These are phyloP conservation scores for Pseudozyma pruni DNA, from an alignment of 1,284 basidiomycete species.

Conservation along the genomic window DNA sequence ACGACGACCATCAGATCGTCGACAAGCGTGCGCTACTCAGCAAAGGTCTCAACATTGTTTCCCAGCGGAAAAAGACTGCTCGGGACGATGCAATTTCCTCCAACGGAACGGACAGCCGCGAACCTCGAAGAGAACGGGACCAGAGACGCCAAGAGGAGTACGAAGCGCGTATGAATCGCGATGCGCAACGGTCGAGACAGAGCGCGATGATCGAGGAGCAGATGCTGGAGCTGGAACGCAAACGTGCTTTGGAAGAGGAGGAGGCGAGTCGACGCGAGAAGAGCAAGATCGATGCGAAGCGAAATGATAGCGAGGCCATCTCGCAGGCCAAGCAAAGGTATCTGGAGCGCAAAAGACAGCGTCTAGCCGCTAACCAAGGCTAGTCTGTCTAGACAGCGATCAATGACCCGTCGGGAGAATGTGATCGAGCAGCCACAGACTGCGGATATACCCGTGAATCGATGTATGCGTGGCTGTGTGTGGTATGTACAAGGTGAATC, in stretches of 20 bases:
- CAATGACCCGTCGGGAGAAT: too few relatives aligned
- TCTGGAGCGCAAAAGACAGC: slow-evolving; percentile 65
- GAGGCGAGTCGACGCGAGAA: slow-evolving; percentile 22
- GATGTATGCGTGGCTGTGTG: slow-evolving; percentile 4
- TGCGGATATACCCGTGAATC: slow-evolving; percentile 20
- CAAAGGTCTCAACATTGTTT: slow-evolving; percentile 87
- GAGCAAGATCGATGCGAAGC: slow-evolving; percentile 32
- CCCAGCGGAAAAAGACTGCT: slow-evolving; percentile 18
- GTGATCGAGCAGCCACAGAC: too few relatives aligned
- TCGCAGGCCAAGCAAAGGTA: slow-evolving; percentile 63
- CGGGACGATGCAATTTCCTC: neutral
- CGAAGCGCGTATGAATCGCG: slow-evolving; percentile 42
- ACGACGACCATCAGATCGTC: slow-evolving; percentile 96
- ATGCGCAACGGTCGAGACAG: slow-evolving; percentile 46
- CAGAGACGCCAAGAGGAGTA: slow-evolving; percentile 40
- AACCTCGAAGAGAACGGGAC: slow-evolving; percentile 25
- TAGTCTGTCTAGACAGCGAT: too few relatives aligned
- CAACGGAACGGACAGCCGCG: slow-evolving; percentile 8
- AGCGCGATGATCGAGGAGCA: slow-evolving; percentile 55
- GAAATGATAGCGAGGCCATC: slow-evolving; percentile 44
- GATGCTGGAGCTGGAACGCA: slow-evolving; percentile 53
- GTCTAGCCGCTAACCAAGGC: slow-evolving; percentile 14
- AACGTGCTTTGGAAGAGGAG: slow-evolving; percentile 34
- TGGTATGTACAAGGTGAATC: slow-evolving; percentile 27
- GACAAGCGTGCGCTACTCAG: slow-evolving; percentile 91